Evolutionary conservation across 805 yeast species (phyloP).

Genomic region (Zygoascus flipseniorum): DNA sequence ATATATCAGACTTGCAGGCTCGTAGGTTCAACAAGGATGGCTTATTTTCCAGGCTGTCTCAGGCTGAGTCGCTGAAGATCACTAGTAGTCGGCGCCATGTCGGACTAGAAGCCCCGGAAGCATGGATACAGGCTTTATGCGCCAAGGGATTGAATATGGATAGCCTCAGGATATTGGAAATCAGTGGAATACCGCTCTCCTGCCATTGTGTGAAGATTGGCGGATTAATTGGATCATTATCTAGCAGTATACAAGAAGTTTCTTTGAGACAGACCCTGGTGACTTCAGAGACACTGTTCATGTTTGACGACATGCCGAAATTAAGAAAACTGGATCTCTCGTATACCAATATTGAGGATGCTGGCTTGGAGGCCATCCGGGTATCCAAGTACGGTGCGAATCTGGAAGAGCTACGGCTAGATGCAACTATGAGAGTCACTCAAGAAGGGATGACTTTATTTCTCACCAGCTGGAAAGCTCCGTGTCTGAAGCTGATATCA

Average conservation of each 20-base stretch:
- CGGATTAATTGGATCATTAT: neutral
- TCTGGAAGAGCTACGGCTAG: neutral
- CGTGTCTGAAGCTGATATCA: neutral
- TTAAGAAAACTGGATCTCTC: neutral
- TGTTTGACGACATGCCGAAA: neutral
- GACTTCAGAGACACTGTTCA: neutral
- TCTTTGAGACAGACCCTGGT: neutral
- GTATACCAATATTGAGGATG: neutral
- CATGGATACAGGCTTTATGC: neutral
- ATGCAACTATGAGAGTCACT: neutral
- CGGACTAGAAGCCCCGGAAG: neutral
- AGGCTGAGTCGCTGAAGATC: neutral
- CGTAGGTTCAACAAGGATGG: neutral
- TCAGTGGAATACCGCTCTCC: neutral
- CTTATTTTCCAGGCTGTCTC: neutral
- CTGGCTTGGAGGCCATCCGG: neutral
- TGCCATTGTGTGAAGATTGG: neutral
- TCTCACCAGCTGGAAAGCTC: neutral
- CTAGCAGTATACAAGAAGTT: neutral
- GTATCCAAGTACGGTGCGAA: neutral
- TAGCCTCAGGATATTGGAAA: neutral
- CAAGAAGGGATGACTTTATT: neutral
- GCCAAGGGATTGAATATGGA: neutral
- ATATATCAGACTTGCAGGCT: neutral
- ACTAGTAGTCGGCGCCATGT: neutral